Evolutionary conservation across 108 stramenopile species (phyloP).

Genomic region (Fistulifera solaris): DNA sequence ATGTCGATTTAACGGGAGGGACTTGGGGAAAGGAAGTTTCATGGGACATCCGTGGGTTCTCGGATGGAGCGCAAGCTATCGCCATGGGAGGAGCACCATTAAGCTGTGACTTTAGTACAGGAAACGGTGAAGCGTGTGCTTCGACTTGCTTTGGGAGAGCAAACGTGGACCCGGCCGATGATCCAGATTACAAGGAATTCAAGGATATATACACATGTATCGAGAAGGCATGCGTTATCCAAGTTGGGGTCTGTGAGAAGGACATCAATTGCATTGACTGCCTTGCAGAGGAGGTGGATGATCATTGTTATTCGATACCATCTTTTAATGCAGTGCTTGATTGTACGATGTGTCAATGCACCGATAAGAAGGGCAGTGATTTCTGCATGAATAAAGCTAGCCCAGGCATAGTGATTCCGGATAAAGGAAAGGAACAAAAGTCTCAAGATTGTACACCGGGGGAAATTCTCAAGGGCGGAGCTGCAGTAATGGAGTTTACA

Average conservation of each 20-base stretch:
- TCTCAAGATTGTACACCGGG: slow-evolving; percentile 38
- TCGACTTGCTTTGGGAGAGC: slow-evolving; percentile 48
- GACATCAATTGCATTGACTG: slow-evolving; percentile 51
- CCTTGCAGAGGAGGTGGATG: slow-evolving; percentile 36
- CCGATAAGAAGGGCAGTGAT: slow-evolving; percentile 21
- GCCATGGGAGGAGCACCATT: slow-evolving; percentile 70
- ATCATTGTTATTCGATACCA: slow-evolving; percentile 35
- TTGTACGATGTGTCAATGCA: slow-evolving; percentile 75
- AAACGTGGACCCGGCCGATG: slow-evolving; percentile 25
- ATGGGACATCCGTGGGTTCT: slow-evolving; percentile 68
- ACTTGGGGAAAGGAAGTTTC: slow-evolving; percentile 85
- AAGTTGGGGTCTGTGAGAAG: slow-evolving; percentile 52
- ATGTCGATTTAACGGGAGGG: slow-evolving; percentile 56
- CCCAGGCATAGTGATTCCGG: slow-evolving; percentile 17
- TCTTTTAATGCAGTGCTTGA: slow-evolving; percentile 55
- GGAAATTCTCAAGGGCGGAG: slow-evolving; percentile 48
- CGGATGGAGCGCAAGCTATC: slow-evolving; percentile 34
- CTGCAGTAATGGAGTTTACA: slow-evolving; percentile 51
- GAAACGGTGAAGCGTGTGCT: slow-evolving; percentile 34
- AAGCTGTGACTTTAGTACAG: slow-evolving; percentile 41
- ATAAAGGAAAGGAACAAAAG: slow-evolving; percentile 19
- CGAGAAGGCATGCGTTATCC: slow-evolving; percentile 69
- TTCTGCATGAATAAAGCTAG: slow-evolving; percentile 48
- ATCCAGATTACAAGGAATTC: slow-evolving; percentile 71
- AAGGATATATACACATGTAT: slow-evolving; percentile 69